phyloP scores from a whole-genome alignment of 352 stramenopile genomes.

The Albugo laibachii region DNA sequence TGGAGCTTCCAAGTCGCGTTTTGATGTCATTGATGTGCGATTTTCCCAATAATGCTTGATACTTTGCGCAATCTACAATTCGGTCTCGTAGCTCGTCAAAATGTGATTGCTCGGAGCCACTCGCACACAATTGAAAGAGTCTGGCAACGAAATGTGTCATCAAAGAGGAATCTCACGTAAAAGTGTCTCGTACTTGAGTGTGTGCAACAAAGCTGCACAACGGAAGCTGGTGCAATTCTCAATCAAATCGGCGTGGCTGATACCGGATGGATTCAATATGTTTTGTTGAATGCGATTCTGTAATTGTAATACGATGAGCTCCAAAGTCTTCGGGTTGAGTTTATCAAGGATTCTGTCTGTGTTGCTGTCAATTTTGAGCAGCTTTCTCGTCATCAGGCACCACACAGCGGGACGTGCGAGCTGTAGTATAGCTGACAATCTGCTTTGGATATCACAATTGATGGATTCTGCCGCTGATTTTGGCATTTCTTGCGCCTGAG shows the following conservation, averaged over 20 bases:
- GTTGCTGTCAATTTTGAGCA: neutral
- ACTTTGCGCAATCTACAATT: constrained; percentile 6
- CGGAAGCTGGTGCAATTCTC: constrained; percentile 35
- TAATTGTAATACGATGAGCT: constrained; percentile 25
- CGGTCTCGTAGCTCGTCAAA: neutral
- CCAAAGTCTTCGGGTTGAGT: constrained; percentile 9
- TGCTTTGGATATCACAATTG: too few species aligned
- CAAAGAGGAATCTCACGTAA: neutral
- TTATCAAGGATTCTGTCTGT: neutral
- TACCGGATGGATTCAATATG: constrained; percentile 20
- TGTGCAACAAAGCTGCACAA: constrained; percentile 37
- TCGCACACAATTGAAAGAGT: constrained; percentile 7
- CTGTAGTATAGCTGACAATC: too few species aligned
- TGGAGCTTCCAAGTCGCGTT: too few species aligned
- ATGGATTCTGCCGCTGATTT: too few species aligned
- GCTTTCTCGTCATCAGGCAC: neutral
- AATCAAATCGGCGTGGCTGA: constrained; percentile 21
- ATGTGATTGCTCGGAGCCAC: too few species aligned
- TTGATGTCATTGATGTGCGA: too few species aligned
- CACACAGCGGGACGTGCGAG: neutral
- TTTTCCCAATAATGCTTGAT: neutral
- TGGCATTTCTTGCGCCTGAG: too few species aligned
- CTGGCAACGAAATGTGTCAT: constrained; percentile 3
- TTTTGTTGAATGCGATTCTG: constrained; percentile 20
- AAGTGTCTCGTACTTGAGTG: constrained; percentile 18